These are phyloP conservation scores for Candida wancherniae DNA, from an alignment of 805 yeast genomes.

Conservation along the genomic window DNA sequence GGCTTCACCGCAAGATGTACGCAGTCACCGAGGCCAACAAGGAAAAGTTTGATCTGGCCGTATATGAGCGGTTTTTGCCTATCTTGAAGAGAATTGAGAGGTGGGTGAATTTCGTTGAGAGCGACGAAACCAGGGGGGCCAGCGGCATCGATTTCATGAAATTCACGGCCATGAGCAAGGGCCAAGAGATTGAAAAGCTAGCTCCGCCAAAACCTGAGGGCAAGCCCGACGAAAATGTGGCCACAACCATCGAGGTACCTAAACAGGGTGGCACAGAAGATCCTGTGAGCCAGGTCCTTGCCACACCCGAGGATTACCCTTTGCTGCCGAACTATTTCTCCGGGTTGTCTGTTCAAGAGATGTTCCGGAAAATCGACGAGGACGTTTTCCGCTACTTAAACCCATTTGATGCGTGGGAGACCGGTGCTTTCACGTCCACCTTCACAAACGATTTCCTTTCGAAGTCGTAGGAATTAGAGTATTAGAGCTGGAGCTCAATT, in stretches of 20 bases:
- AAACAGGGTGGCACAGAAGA: too few relatives aligned
- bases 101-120: constrained; percentile 11
- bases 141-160: constrained; percentile 19
- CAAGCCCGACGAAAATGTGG: too few relatives aligned
- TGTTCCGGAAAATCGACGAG: constrained; percentile 28
- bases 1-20: constrained; percentile 4
- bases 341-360: constrained; percentile 19
- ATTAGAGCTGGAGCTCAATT: too few relatives aligned
- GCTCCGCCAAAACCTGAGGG: constrained; percentile 1
- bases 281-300: too few relatives aligned
- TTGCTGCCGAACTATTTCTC: constrained; percentile 2
- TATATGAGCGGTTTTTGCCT: constrained; percentile 8
- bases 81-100: constrained; percentile 24
- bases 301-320: too few relatives aligned
- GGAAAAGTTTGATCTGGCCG: constrained; percentile 3
- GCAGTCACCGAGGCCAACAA: constrained; percentile 2
- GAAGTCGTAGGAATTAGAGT: background rate
- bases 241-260: too few relatives aligned
- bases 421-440: constrained; percentile 1
- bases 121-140: constrained; percentile 3
- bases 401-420: constrained; percentile 20
- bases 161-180: constrained; percentile 27
- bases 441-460: constrained; percentile 1
- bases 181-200: constrained; percentile 24
- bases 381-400: constrained; percentile 27